Evolutionary conservation across 306 rosid species (phyloP), one percentile per base, ranked within the genome.

Genomic region (Calophaca sinica): DNA sequence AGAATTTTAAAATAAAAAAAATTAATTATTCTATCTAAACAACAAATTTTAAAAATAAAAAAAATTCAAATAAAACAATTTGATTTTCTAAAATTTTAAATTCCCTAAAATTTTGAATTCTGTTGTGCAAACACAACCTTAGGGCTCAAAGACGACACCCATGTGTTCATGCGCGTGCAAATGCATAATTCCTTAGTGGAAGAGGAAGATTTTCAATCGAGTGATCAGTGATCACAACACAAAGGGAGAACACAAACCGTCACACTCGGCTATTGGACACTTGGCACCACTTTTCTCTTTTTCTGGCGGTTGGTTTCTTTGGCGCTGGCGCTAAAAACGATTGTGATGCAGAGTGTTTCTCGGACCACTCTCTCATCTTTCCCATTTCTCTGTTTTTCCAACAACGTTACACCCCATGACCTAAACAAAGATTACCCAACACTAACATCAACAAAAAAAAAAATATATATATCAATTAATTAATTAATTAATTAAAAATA

Each of bases 261-360:
- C 63, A 20, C 62, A 36, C 10, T 73, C 4, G 7, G 3, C 8
- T 41, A 33, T 9, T 3, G 5, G 13, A 48, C 70, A 59, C 70
- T 62, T 77, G 81, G 70, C 75, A 68, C 2, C 39, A 7, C 50
- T 4, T 9, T 12, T 38, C 35, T 0, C 13, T 6, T 26, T 7
- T 45, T 39, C 15, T 78, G 62, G 75, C 49, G 53, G 31, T 41
- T 54, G 39, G 65, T 20, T 20, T 31, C 2, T 28, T 2, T 44
- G 59, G 67, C 50, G 60, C 68, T 48, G 53, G 62, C 66, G 45
- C 62, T 29, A 38, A 35, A 38, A 26, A 8, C 7, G 10, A 66
- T 78, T 7, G 85, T 79, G 86, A 78, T 82, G 85, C 65, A 55
- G 70, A 63, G 83, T 31, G 77, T 83, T 77, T 77, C 76, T 33